These are phyloP conservation scores for Euphorbia schlechtendalii DNA, from an alignment of 441 rosid genomes.

Conservation along the genomic window DNA sequence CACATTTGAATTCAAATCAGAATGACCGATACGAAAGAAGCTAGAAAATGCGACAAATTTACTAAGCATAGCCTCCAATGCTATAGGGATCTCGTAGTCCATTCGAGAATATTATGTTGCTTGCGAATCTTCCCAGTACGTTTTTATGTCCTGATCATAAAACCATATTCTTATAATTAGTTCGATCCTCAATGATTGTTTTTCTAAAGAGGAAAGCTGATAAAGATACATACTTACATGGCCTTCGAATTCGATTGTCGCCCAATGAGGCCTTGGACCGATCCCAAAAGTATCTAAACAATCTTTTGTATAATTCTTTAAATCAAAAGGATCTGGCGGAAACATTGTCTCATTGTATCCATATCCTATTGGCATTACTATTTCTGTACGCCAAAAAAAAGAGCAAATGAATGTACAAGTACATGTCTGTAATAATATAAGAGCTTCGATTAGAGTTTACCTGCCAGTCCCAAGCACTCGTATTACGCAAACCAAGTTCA, in stretches of 20 bases:
- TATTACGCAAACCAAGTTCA: not conserved
- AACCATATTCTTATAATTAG: no score
- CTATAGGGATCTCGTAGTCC: constrained; percentile 29
- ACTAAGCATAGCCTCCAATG: no score
- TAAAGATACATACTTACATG: no score
- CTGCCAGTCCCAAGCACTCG: constrained; percentile 22
- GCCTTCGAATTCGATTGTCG: no score
- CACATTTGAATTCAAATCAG: no score
- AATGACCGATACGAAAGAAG: no score
- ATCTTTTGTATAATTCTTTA: constrained; percentile 4
- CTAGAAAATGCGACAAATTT: no score
- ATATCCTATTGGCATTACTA: constrained; percentile 22
- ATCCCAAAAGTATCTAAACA: constrained; percentile 14
- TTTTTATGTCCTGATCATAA: constrained; percentile 28
- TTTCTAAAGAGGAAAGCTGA: no score
- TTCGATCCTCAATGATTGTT: no score
- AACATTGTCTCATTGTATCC: constrained; percentile 24
- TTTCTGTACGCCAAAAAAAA: constrained; percentile 28
- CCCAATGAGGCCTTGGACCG: constrained; percentile 27
- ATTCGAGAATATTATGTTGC: constrained; percentile 33
- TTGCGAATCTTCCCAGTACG: constrained; percentile 26
- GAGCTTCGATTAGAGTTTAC: no score
- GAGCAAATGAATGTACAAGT: no score
- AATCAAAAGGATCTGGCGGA: constrained; percentile 17
- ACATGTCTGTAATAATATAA: no score